These are phyloP conservation scores for Boletus barrowsii DNA, from an alignment of 768 basidiomycete species.

Conservation along the genomic window DNA sequence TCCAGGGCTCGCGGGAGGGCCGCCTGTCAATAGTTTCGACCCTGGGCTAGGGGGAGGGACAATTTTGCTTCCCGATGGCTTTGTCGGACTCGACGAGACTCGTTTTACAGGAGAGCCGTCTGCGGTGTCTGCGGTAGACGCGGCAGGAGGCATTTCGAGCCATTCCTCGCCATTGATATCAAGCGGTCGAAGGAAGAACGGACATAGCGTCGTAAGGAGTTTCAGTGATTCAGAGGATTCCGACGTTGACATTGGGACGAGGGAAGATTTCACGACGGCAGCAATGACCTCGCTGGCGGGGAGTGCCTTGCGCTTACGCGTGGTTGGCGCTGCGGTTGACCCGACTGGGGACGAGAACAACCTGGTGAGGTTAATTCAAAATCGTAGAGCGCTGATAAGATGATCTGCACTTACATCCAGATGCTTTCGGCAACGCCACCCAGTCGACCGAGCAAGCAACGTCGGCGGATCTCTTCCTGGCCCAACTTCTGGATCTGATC, in stretches of 20 bases:
- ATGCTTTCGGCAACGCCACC: slow-evolving; percentile 81
- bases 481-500: slow-evolving; percentile 69
- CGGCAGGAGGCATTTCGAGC: slow-evolving; percentile 46
- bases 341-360: slow-evolving; percentile 66
- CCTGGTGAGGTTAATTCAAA: slow-evolving; percentile 31
- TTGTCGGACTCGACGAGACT: slow-evolving; percentile 37
- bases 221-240: slow-evolving; percentile 75
- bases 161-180: slow-evolving; percentile 55
- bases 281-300: slow-evolving; percentile 63
- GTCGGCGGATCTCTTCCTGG: slow-evolving; percentile 74
- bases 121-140: slow-evolving; percentile 14
- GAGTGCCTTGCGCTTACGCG: slow-evolving; percentile 69
- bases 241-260: slow-evolving; percentile 72
- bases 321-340: slow-evolving; percentile 48
- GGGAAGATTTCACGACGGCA: slow-evolving; percentile 76
- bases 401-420: slow-evolving; percentile 62
- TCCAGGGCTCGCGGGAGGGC: slow-evolving; percentile 48
- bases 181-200: slow-evolving; percentile 73
- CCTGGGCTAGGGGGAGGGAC: slow-evolving; percentile 38
- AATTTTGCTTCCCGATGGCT: slow-evolving; percentile 23
- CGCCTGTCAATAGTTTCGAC: slow-evolving; percentile 27
- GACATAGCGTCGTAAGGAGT: slow-evolving; percentile 66
- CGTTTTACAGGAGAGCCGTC: slow-evolving; percentile 8
- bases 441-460: slow-evolving; percentile 75
- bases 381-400: not conserved